Conservation (phyloP, 768 basidiomycete genomes). For the Tulasnella sp. region DNA sequence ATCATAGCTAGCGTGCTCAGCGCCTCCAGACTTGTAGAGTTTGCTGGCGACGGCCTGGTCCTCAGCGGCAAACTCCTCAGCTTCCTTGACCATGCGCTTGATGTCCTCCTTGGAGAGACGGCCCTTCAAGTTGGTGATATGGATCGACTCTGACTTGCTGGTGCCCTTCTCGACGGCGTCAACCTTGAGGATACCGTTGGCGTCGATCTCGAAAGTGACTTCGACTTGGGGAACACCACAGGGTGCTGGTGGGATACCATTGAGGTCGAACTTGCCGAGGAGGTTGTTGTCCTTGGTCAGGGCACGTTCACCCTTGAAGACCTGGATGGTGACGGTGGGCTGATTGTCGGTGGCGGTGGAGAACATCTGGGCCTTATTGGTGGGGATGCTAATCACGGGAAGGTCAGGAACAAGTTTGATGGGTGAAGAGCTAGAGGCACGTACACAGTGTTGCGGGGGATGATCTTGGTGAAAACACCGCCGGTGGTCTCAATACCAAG, state of each 20-base stretch:
- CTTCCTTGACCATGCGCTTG: conserved; percentile 90
- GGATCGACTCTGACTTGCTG: conserved; percentile 69
- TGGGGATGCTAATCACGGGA: conserved; percentile 52
- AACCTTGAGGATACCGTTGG: conserved; percentile 93
- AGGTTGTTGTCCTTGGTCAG: conserved; percentile 91
- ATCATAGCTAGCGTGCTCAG: conserved; percentile 20
- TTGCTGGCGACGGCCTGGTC: conserved; percentile 78
- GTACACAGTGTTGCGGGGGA: conserved; percentile 91
- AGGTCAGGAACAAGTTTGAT: background rate
- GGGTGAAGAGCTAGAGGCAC: background rate
- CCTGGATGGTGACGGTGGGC: conserved; percentile 95
- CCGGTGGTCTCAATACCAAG: conserved; percentile 97
- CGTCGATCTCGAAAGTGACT: conserved; percentile 97
- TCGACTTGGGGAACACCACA: conserved; percentile 97
- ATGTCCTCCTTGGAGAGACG: conserved; percentile 84
- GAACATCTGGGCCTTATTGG: conserved; percentile 98
- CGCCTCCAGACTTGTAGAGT: conserved; percentile 40
- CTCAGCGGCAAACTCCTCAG: conserved; percentile 78
- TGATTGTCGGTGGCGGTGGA: conserved; percentile 99
- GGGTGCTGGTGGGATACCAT: conserved; percentile 91
- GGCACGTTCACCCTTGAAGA: conserved; percentile 96
- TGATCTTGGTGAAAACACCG: conserved; percentile 98
- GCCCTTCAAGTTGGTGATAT: conserved; percentile 93
- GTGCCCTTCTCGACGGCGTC: conserved; percentile 94
- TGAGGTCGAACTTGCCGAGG: conserved; percentile 96